phyloP scores from a whole-genome alignment of 768 basidiomycete genomes.

The Lactarius trivialis region DNA sequence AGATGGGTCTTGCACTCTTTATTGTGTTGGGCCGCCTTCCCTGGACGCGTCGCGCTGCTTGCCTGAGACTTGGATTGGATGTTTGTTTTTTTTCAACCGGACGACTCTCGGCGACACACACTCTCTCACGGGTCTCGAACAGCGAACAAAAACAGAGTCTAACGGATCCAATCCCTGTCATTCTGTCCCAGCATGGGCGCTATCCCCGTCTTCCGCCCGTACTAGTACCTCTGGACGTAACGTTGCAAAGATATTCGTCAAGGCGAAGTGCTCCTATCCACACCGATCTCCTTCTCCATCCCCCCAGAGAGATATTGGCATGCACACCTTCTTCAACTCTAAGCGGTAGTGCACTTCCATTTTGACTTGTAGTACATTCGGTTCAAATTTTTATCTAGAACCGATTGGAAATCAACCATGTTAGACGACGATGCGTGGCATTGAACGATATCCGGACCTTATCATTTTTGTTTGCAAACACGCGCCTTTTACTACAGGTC shows the following conservation, averaged over 20 bases:
- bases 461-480: too few relatives aligned
- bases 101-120: not conserved
- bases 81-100: not conserved
- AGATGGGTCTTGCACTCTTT: not conserved
- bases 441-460: not conserved
- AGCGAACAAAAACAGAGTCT: not conserved
- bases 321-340: not conserved
- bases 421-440: not conserved
- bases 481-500: not conserved
- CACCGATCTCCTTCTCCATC: not conserved
- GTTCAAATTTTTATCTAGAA: not conserved
- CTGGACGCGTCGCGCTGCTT: not conserved
- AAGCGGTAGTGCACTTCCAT: not conserved
- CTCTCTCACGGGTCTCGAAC: not conserved
- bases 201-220: too few relatives aligned
- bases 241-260: not conserved
- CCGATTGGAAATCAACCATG: not conserved
- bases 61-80: not conserved
- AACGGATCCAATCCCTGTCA: too few relatives aligned
- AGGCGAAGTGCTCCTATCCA: too few relatives aligned
- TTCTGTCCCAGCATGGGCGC: too few relatives aligned
- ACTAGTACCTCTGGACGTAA: too few relatives aligned
- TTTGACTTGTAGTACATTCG: not conserved
- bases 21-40: too few relatives aligned
- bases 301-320: not conserved